Conservation (phyloP, 352 stramenopile genomes). For the Globisporangium splendens region DNA sequence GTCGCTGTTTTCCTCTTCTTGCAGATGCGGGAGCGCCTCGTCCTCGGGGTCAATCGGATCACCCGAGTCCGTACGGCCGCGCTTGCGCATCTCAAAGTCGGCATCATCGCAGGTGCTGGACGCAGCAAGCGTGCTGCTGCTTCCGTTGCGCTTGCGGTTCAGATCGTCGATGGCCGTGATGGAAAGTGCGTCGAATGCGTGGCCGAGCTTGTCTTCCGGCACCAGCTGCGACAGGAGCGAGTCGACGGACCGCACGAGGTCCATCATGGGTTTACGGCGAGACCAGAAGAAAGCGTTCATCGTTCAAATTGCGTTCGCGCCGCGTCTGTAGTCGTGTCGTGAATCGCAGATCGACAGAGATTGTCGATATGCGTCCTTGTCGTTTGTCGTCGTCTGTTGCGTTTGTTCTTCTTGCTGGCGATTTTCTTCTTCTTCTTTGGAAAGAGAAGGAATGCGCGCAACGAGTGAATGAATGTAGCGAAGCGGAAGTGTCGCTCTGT, state of each 20-base stretch:
- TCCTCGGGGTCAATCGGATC: conserved; percentile 19
- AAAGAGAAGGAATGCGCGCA: too few species aligned
- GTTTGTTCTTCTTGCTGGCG: too few species aligned
- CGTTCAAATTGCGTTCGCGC: conserved; percentile 2
- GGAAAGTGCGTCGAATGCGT: conserved; percentile 43
- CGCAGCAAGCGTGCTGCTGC: neutral
- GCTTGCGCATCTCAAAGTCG: conserved; percentile 11
- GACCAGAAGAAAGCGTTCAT: conserved; percentile 85
- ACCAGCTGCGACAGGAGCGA: conserved; percentile 53
- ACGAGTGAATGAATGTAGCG: too few species aligned
- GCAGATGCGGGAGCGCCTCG: conserved; percentile 17
- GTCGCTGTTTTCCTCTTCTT: conserved; percentile 53
- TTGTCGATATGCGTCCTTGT: too few species aligned
- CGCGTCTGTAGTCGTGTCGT: neutral
- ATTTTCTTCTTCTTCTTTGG: too few species aligned
- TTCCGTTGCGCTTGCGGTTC: conserved; percentile 19
- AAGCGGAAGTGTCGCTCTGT: too few species aligned
- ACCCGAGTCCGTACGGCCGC: conserved; percentile 26
- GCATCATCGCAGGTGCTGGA: conserved; percentile 5
- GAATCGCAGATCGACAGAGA: neutral
- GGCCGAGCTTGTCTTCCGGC: conserved; percentile 53
- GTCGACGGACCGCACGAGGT: conserved; percentile 73
- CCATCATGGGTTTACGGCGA: conserved; percentile 60
- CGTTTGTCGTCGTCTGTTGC: too few species aligned
- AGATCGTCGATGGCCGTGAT: conserved; percentile 26